phyloP scores from a whole-genome alignment of 371 early-diverging fungal species.

The Amoeboaphelidium protococcarum region DNA sequence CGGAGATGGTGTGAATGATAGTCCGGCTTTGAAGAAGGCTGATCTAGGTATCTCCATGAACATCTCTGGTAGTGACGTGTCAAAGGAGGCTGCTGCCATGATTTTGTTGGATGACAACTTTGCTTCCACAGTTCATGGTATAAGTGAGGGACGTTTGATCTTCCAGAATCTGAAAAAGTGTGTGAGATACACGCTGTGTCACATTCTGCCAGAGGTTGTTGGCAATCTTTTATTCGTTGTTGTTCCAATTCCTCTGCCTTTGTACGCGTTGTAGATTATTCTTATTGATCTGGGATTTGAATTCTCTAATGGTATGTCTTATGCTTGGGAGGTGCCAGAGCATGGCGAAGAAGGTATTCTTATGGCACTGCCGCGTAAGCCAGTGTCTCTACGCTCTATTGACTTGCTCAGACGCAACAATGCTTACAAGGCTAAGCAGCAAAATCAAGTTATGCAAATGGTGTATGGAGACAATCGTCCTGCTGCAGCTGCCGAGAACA shows the following conservation, averaged over 20 bases:
- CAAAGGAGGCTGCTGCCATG: conserved; percentile 92
- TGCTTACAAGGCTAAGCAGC: background rate
- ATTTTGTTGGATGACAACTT: conserved; percentile 87
- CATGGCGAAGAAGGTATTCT: conserved; percentile 29
- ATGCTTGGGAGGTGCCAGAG: conserved; percentile 83
- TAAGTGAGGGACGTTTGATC: conserved; percentile 78
- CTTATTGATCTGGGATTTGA: conserved; percentile 83
- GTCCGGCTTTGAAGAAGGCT: conserved; percentile 37
- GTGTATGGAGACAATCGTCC: too few relatives aligned
- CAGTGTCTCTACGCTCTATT: conserved; percentile 43
- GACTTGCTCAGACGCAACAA: conserved; percentile 26
- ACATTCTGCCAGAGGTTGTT: conserved; percentile 54
- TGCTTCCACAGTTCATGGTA: conserved; percentile 55
- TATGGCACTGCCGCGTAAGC: conserved; percentile 72
- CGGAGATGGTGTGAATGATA: conserved; percentile 69
- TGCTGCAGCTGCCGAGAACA: too few relatives aligned
- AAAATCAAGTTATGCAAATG: background rate
- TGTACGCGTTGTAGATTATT: conserved; percentile 56
- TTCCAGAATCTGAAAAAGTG: conserved; percentile 84
- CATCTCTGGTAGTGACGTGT: conserved; percentile 71
- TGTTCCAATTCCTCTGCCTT: conserved; percentile 60
- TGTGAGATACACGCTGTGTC: conserved; percentile 67
- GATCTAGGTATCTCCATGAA: conserved; percentile 95
- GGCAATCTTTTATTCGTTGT: conserved; percentile 54
- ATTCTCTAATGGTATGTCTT: conserved; percentile 50